Conservation (phyloP, 2,329 filamentous ascomycete genomes). For the Xylariaceae sp. region DNA sequence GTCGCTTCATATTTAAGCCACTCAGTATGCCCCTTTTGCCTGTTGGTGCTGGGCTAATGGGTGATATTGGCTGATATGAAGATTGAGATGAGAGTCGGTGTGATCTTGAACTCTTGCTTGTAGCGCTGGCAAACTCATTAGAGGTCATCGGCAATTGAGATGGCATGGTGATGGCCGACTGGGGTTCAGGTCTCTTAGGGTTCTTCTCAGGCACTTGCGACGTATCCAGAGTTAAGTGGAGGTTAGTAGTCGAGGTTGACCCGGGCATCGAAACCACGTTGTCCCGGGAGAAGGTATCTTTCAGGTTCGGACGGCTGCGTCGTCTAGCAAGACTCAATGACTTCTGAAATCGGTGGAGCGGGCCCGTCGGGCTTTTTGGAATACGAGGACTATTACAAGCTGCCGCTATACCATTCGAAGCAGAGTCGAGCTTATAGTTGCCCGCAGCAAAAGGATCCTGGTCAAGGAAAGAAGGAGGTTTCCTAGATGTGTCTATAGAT, state of each 20-base stretch:
- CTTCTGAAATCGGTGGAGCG: slow-evolving; percentile 53
- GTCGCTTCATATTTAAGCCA: slow-evolving; percentile 41
- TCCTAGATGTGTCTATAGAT: slow-evolving; percentile 36
- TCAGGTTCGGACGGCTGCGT: slow-evolving; percentile 55
- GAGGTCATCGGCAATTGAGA: slow-evolving; percentile 46
- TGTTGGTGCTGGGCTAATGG: slow-evolving; percentile 22
- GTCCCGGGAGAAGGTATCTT: slow-evolving; percentile 41
- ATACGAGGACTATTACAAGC: slow-evolving; percentile 37
- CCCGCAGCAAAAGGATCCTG: slow-evolving; percentile 55
- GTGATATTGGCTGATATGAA: slow-evolving; percentile 26
- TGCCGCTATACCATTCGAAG: slow-evolving; percentile 31
- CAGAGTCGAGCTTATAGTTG: slow-evolving; percentile 39
- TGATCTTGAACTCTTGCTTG: slow-evolving; percentile 46
- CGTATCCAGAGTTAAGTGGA: slow-evolving; percentile 23
- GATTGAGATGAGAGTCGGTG: slow-evolving; percentile 25
- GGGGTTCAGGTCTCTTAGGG: slow-evolving; percentile 30
- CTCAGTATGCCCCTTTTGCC: slow-evolving; percentile 40
- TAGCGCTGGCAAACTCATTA: slow-evolving; percentile 49
- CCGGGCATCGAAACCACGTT: slow-evolving; percentile 37
- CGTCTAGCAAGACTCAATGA: slow-evolving; percentile 58
- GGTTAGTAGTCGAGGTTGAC: slow-evolving; percentile 31
- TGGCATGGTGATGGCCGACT: slow-evolving; percentile 30
- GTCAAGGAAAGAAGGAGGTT: slow-evolving; percentile 52
- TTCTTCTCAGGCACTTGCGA: slow-evolving; percentile 37
- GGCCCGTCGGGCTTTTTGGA: slow-evolving; percentile 49